A percentile compares a stretch with the other conserved stretches of the same genome.
phyloP scores from a whole-genome alignment of 345 rosid species.

The Ailanthus altissimus region DNA sequence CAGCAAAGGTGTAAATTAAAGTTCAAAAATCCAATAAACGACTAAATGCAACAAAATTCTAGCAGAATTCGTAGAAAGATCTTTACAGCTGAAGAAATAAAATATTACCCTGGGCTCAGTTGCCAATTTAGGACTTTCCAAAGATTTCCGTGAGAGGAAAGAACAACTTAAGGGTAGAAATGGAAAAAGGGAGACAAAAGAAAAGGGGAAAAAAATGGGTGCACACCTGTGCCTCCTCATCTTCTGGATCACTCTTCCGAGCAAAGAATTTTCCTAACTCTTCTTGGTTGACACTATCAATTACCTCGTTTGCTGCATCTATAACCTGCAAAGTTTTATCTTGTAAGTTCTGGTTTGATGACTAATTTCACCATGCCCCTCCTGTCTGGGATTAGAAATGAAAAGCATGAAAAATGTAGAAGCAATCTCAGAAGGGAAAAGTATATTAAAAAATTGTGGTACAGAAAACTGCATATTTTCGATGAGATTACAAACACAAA shows the following conservation, averaged over 20 bases:
- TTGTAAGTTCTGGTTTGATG: background rate
- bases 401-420: background rate
- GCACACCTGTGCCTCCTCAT: constrained; percentile 83
- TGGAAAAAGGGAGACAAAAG: no score
- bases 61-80: constrained; percentile 8
- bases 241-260: constrained; percentile 83
- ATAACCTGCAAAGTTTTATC: constrained; percentile 58
- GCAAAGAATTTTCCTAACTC: constrained; percentile 72
- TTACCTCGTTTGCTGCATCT: constrained; percentile 71
- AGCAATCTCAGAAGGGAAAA: background rate
- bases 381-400: background rate
- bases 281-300: constrained; percentile 72
- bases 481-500: background rate
- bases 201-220: constrained; percentile 7
- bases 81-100: background rate
- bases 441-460: background rate
- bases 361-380: background rate
- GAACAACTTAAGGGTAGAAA: no score
- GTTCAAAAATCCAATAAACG: background rate
- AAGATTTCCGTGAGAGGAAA: background rate
- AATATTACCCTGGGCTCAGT: background rate
- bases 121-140: background rate
- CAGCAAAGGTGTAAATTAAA: constrained; percentile 1
- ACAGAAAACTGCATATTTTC: background rate
- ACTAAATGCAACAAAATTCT: background rate